Percentiles rank a stretch among this genome's conserved stretches.
These are phyloP conservation scores for Ajuga chamaepitys DNA, from an alignment of 257 asterid species.

Conservation along the genomic window DNA sequence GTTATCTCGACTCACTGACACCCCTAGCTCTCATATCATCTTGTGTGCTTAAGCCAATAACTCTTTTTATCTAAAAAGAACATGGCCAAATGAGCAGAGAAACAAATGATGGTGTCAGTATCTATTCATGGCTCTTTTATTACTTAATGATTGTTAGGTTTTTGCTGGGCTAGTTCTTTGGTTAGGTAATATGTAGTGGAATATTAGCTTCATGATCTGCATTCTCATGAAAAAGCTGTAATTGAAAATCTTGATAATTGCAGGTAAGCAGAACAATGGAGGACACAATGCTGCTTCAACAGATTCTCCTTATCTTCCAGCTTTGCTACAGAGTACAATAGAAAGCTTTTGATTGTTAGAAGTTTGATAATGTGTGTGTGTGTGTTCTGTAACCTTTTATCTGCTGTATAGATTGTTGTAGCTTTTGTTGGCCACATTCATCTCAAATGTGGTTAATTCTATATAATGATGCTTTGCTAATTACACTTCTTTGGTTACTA, in stretches of 20 bases:
- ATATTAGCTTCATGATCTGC: too few relatives aligned
- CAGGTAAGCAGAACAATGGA: constrained; percentile 18
- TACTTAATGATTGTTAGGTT: too few relatives aligned
- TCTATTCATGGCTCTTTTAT: not conserved
- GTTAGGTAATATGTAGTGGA: not conserved
- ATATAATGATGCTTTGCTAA: not conserved
- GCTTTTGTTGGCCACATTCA: constrained; percentile 10
- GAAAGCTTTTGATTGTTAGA: not conserved
- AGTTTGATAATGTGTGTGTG: not conserved
- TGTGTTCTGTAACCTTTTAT: constrained; percentile 1
- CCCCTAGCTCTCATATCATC: too few relatives aligned
- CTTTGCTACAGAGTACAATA: not conserved
- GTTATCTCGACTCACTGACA: too few relatives aligned
- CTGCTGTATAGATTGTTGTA: not conserved
- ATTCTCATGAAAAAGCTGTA: not conserved
- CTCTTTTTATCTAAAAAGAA: too few relatives aligned
- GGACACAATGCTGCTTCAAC: constrained; percentile 14
- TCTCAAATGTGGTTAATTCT: constrained; percentile 16
- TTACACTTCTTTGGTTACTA: too few relatives aligned
- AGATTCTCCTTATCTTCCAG: not conserved
- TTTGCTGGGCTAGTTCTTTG: too few relatives aligned
- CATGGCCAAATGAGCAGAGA: too few relatives aligned
- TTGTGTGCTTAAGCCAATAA: too few relatives aligned
- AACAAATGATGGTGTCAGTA: too few relatives aligned
- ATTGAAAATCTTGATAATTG: not conserved